Evolutionary conservation across 2,329 filamentous ascomycete genomes (phyloP), one percentile per base, ranked within the genome.

Genomic region (Trichoderma simmonsii): DNA sequence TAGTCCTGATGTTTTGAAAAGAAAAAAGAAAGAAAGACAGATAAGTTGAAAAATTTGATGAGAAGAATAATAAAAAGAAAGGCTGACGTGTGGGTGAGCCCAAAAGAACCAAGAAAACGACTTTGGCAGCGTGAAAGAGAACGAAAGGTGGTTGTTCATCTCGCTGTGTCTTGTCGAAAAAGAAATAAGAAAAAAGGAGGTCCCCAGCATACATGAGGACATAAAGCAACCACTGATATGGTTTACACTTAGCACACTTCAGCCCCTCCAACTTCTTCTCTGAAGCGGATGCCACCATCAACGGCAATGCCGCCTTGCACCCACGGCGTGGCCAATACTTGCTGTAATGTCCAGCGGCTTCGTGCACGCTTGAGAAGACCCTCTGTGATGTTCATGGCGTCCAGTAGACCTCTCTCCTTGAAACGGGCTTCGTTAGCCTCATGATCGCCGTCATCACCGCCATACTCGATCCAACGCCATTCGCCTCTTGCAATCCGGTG

Each of bases 401-500:
- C 94, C 48, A 90, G 86, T 67, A 97, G 87, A 1, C 88, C 91
- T 64, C 84, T 85, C 6, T 87, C 89, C 71, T 88, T 87, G 74
- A 91, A 90, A 74, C 88, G 90, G 76, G 80, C 85, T 73, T 84
- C 82, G 75, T 89, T 85, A 3, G 86, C 86, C 63, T 97, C 94
- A 86, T 97, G 96, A 70, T 97, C 94, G 43, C 94, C 94, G 70
- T 97, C 93, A 12, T 92, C 90, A 71, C 94, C 91, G 2, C 91
- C 94, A 79, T 92, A 97, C 73, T 92, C 90, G 73, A 94, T 90
- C 96, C 96, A 99, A 62, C 92, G 90, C 96, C 96, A 99, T 79
- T 99, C 96, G 65, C 95, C 93, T 43, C 96, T 88, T 2, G 96
- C 96, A 73, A 99, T 98, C n/a, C 95, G 91, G 80, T 99, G 96